Evolutionary conservation across 768 basidiomycete species (phyloP).

Genomic region (Gymnopilus junonius): DNA sequence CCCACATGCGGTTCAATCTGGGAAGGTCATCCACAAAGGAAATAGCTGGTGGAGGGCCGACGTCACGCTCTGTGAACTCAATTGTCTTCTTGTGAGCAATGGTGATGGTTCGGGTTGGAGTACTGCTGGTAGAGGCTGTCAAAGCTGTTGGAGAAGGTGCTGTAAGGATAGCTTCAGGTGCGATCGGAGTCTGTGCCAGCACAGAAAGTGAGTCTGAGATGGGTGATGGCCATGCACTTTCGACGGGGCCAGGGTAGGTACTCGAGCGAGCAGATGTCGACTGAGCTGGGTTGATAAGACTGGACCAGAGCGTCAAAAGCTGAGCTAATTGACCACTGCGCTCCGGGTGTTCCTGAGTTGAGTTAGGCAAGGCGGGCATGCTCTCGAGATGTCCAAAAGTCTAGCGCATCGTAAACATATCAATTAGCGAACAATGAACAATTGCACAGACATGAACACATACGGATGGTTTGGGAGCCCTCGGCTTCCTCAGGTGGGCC

Average conservation of each 20-base stretch:
- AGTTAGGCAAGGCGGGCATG: too few relatives aligned
- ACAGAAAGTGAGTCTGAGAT: neutral
- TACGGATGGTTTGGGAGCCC: neutral
- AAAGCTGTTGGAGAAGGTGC: neutral
- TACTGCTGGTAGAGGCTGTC: neutral
- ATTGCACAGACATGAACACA: neutral
- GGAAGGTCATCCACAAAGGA: constrained; percentile 25
- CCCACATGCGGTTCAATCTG: constrained; percentile 30
- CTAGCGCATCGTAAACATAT: neutral
- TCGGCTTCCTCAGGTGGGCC: neutral
- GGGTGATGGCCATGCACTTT: too few relatives aligned
- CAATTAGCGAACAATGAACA: neutral
- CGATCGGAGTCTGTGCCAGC: neutral
- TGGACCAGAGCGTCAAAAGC: too few relatives aligned
- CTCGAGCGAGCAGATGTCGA: too few relatives aligned
- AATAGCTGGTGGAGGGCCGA: constrained; percentile 17
- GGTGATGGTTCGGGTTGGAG: neutral
- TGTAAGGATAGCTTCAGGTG: neutral
- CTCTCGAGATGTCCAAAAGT: too few relatives aligned
- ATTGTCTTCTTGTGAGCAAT: neutral
- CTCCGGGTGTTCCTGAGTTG: too few relatives aligned
- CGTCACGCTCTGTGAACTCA: constrained; percentile 9
- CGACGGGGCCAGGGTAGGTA: too few relatives aligned
- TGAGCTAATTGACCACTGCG: too few relatives aligned
- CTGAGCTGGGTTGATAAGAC: too few relatives aligned